Evolutionary conservation across 2,329 filamentous ascomycete genomes (phyloP).

Genomic region (Hypoxylon sp.): DNA sequence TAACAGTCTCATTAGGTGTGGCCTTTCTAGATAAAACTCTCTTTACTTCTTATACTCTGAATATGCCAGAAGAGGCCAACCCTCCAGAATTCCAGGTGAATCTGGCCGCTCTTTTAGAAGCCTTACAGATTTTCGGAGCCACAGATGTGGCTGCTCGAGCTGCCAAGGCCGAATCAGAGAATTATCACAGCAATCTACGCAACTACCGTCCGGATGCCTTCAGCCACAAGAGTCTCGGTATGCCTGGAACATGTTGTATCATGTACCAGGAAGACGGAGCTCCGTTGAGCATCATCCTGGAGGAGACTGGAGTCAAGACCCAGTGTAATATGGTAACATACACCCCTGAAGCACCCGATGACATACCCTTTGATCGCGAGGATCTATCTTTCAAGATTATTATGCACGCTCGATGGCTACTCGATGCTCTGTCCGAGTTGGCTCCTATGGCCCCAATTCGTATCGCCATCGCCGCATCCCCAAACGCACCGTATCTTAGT

Average conservation of each 20-base stretch:
- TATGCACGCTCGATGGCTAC: conserved; percentile 82
- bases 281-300: conserved; percentile 86
- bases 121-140: conserved; percentile 94
- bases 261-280: conserved; percentile 81
- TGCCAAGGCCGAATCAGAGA: conserved; percentile 71
- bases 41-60: conserved; percentile 87
- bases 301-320: conserved; percentile 88
- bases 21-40: conserved; percentile 90
- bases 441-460: conserved; percentile 79
- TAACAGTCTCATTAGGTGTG: conserved; percentile 65
- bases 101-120: conserved; percentile 88
- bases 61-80: conserved; percentile 63
- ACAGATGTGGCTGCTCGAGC: conserved; percentile 75
- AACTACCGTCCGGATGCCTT: conserved; percentile 81
- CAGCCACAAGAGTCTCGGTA: conserved; percentile 83
- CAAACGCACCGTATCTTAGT: conserved; percentile 78
- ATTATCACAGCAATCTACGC: conserved; percentile 72
- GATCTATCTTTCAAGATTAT: conserved; percentile 92
- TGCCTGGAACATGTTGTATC: conserved; percentile 88
- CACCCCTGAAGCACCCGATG: conserved; percentile 78
- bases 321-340: conserved; percentile 94
- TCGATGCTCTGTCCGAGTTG: conserved; percentile 80
- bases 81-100: conserved; percentile 88
- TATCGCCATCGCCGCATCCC: conserved; percentile 77
- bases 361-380: conserved; percentile 90